Evolutionary conservation across 331 rosid species (phyloP).

Genomic region (Acacia concinna): DNA sequence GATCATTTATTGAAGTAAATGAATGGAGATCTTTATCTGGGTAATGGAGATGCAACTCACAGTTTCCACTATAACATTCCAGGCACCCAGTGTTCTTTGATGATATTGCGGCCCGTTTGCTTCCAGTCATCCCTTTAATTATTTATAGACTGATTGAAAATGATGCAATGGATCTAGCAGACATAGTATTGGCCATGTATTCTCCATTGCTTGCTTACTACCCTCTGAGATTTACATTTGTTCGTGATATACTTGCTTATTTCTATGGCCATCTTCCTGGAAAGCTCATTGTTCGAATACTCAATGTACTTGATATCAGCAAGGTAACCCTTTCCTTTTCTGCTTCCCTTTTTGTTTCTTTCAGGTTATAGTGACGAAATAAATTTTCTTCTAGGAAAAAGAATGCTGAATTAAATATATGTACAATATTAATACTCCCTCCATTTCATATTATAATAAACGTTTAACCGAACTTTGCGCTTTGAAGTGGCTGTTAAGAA

Average conservation of each 20-base stretch:
- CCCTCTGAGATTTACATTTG: constrained; percentile 90
- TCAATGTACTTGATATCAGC: constrained; percentile 70
- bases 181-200: constrained; percentile 66
- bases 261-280: constrained; percentile 90
- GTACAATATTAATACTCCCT: not conserved
- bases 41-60: constrained; percentile 18
- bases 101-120: constrained; percentile 89
- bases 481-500: too few species aligned
- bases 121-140: constrained; percentile 92
- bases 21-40: not conserved
- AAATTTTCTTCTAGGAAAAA: not conserved
- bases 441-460: too few species aligned
- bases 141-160: constrained; percentile 91
- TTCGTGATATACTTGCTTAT: constrained; percentile 96
- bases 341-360: constrained; percentile 23
- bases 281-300: constrained; percentile 80
- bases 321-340: constrained; percentile 59
- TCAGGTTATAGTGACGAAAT: too few species aligned
- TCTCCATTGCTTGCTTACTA: constrained; percentile 68
- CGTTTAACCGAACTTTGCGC: too few species aligned
- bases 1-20: not conserved
- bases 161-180: constrained; percentile 85
- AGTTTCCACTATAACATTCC: constrained; percentile 26
- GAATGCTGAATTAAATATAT: not conserved
- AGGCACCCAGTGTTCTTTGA: constrained; percentile 94